phyloP scores from a whole-genome alignment of 75 land plant genomes.

The Adiantum capillusveneris region DNA sequence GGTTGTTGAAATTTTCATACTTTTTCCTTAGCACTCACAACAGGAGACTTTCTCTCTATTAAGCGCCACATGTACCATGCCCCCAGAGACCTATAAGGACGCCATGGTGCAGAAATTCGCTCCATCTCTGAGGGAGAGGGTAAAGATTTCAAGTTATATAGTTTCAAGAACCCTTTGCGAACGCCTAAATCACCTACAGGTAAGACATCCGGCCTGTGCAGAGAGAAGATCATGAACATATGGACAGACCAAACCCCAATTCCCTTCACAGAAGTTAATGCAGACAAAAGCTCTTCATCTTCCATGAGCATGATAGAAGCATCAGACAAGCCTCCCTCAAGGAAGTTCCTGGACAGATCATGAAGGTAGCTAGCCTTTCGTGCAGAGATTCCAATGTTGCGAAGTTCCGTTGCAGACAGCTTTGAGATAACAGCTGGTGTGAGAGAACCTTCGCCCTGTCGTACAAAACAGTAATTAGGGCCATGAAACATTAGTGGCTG shows the following conservation, averaged over 20 bases:
- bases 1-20: no score
- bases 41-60: slow-evolving; percentile 33
- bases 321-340: slow-evolving; percentile 61
- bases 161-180: slow-evolving; percentile 73
- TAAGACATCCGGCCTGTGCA: slow-evolving; percentile 85
- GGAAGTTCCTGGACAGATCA: slow-evolving; percentile 69
- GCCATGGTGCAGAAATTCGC: slow-evolving; percentile 63
- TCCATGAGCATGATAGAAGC: slow-evolving; percentile 54
- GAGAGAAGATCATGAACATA: slow-evolving; percentile 89
- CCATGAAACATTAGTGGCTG: no score
- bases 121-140: slow-evolving; percentile 81
- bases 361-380: slow-evolving; percentile 82
- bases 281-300: slow-evolving; percentile 60
- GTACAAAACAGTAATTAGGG: no score
- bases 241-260: slow-evolving; percentile 95
- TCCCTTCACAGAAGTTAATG: slow-evolving; percentile 87
- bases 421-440: slow-evolving; percentile 44
- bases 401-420: slow-evolving; percentile 50
- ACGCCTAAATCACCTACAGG: slow-evolving; percentile 76
- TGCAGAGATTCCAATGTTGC: slow-evolving; percentile 70
- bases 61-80: slow-evolving; percentile 92
- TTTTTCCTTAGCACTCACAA: background rate
- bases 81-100: slow-evolving; percentile 76
- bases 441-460: slow-evolving; percentile 45
- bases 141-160: slow-evolving; percentile 53